Base-by-base conservation (phyloP, 2,329 filamentous ascomycete species). In the Claviceps sp. region DNA sequence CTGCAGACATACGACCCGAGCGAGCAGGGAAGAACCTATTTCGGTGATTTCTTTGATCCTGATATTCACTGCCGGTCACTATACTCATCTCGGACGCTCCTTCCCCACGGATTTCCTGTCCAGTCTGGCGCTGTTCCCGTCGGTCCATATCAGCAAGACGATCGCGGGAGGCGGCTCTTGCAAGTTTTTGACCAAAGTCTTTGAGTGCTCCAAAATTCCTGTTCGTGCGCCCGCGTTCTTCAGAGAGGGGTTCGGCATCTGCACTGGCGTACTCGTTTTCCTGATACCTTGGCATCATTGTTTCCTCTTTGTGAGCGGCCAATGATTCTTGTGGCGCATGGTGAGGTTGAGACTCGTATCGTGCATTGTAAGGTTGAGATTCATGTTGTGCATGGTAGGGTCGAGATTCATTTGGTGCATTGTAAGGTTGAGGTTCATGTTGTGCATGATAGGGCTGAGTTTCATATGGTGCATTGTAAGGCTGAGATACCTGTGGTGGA, bases 131-230 rank as follows among this genome's bases (percentile, higher is more conserved):
- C 14, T 51, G 50, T 13, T 24, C 18, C 7, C 20, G 42, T 7
- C 61, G 61, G 3, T 59, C 54, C 46, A 62, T 57, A 30, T 64
- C 62, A 38, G 58, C 57, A 20, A 59, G 63, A 22, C 65, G 63
- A 20, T 70, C 65, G 6, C 56, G 56, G 7, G 66, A 64, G 2
- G 62, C 63, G 6, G 60, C 60, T 5, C 66, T 64, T 16, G 62
- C 61, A 44, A 76, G 64, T 51, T 70, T 70, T 50, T 68, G 70
- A 3, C 74, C 71, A 49, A 77, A 65, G 16, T 76, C 74, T 55
- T 75, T 78, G 55, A 80, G 73, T n/a, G 79, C 62, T 20, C 65
- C 70, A 11, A 69, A 73, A 52, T 67, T 70, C 30, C 65, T 67
- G 52, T 64, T 68, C 14, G 55, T 59, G 8, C 64, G 65, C 16